phyloP scores from a whole-genome alignment of 257 asterid species.

The Lithospermum erythrorhizon region DNA sequence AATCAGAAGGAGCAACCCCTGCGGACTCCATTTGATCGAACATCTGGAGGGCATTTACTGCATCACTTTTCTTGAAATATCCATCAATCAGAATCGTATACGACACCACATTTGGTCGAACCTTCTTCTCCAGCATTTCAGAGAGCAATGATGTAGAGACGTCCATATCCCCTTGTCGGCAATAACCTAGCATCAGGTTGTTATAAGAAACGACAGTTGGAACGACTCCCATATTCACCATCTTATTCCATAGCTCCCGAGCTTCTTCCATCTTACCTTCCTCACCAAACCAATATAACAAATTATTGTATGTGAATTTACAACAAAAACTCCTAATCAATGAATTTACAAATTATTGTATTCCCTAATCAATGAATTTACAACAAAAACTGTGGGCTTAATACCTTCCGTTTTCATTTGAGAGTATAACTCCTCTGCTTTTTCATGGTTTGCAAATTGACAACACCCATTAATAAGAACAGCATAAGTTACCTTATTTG shows the following conservation, averaged over 20 bases:
- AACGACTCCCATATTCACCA: conserved; percentile 43
- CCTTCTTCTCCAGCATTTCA: conserved; percentile 29
- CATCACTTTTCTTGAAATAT: conserved; percentile 42
- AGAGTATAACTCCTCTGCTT: conserved; percentile 42
- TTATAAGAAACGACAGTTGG: conserved; percentile 50
- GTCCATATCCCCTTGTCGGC: conserved; percentile 59
- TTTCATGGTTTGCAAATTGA: conserved; percentile 36
- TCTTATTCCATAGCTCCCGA: conserved; percentile 37
- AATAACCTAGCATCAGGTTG: conserved; percentile 51
- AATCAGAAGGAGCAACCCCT: conserved; percentile 45
- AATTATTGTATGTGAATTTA: conserved; percentile 46
- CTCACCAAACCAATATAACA: conserved; percentile 50
- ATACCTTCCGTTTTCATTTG: conserved; percentile 58
- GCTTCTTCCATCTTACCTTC: conserved; percentile 48
- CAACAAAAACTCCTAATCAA: conserved; percentile 59
- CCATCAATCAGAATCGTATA: conserved; percentile 67
- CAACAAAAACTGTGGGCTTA: conserved; percentile 33
- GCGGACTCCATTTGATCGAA: conserved; percentile 49
- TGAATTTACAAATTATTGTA: conserved; percentile 47
- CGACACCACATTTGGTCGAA: conserved; percentile 49
- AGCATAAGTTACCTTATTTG: conserved; percentile 71
- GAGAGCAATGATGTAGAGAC: conserved; percentile 37
- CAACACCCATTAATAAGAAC: conserved; percentile 78
- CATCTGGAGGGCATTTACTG: conserved; percentile 40
- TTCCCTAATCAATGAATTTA: conserved; percentile 61